A percentile compares a stretch with the other conserved stretches of the same genome.
Evolutionary conservation across 208 protist species (phyloP).

Genomic region (Borovskyia barvae): DNA sequence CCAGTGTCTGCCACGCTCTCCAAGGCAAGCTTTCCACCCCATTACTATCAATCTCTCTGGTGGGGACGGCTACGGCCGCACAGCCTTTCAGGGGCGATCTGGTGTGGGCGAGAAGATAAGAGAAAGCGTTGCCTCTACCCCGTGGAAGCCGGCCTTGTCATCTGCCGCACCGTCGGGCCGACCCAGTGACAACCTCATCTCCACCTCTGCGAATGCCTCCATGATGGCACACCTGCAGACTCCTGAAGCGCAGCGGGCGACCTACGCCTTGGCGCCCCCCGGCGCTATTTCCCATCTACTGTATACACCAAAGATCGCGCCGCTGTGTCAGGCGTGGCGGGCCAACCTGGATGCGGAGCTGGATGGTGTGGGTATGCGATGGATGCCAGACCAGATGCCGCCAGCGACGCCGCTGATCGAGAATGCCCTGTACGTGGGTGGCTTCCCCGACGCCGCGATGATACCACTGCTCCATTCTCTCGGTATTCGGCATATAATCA

Average conservation of each 20-base stretch:
- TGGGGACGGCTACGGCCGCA: slow-evolving; percentile 15
- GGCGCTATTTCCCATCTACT: slow-evolving; percentile 21
- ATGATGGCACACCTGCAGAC: slow-evolving; percentile 18
- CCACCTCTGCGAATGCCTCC: not conserved
- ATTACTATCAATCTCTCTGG: slow-evolving; percentile 16
- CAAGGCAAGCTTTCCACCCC: slow-evolving; percentile 21
- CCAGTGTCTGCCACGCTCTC: slow-evolving; percentile 8
- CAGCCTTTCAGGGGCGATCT: slow-evolving; percentile 9
- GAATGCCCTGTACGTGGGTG: slow-evolving; percentile 70
- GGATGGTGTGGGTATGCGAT: slow-evolving; percentile 19
- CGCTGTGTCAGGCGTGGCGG: slow-evolving; percentile 41
- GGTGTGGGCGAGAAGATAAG: not conserved
- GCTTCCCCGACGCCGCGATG: slow-evolving; percentile 64
- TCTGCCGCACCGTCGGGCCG: not conserved
- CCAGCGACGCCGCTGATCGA: slow-evolving; percentile 55
- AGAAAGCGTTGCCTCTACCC: slow-evolving; percentile 6
- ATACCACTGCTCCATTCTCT: slow-evolving; percentile 43
- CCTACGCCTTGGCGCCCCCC: not conserved
- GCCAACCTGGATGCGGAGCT: slow-evolving; percentile 59
- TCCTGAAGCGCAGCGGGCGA: slow-evolving; percentile 29
- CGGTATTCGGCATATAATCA: slow-evolving; percentile 69
- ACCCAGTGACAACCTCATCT: not conserved
- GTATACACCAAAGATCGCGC: slow-evolving; percentile 63
- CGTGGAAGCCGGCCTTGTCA: too few species aligned
- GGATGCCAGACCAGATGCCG: slow-evolving; percentile 26